Percentiles rank a stretch among this genome's conserved stretches.
phyloP scores from a whole-genome alignment of 1,284 basidiomycete genomes.

The Cryptococcus jaspeensis region DNA sequence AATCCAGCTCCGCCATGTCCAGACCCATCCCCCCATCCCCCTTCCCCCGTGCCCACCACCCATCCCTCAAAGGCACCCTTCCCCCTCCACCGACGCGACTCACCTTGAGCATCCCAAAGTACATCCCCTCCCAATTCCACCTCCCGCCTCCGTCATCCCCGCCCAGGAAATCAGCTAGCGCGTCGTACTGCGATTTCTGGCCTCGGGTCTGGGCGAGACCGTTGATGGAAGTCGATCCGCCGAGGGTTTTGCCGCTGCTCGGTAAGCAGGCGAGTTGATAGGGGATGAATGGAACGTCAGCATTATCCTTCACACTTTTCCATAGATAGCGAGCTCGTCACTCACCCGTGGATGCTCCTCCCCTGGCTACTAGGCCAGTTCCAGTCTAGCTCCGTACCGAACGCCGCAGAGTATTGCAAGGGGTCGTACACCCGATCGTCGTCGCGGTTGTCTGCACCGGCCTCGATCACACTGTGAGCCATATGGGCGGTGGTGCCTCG shows the following conservation, averaged over 20 bases:
- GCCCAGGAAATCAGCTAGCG: constrained; percentile 56
- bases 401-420: constrained; percentile 19
- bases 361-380: constrained; percentile 20
- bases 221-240: constrained; percentile 49
- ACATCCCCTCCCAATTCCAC: constrained; percentile 62
- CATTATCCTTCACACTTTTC: neutral
- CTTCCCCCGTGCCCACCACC: too few species aligned
- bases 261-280: neutral
- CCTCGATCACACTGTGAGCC: constrained; percentile 25
- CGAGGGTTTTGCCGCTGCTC: constrained; percentile 29
- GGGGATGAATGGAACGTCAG: neutral
- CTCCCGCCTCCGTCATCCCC: constrained; percentile 45
- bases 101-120: constrained; percentile 58
- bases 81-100: neutral
- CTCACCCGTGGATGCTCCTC: constrained; percentile 16
- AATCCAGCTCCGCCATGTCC: neutral
- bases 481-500: neutral
- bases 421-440: constrained; percentile 21
- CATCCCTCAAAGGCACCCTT: neutral
- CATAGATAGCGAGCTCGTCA: neutral
- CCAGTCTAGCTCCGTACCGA: constrained; percentile 23
- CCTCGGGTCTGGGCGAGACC: constrained; percentile 59
- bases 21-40: neutral
- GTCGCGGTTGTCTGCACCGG: constrained; percentile 23
- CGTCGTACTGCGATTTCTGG: constrained; percentile 60